Percentiles rank a stretch among this genome's conserved stretches.
Evolutionary conservation across 441 rosid genomes (phyloP).

Genomic region (Brassica hybrid): DNA sequence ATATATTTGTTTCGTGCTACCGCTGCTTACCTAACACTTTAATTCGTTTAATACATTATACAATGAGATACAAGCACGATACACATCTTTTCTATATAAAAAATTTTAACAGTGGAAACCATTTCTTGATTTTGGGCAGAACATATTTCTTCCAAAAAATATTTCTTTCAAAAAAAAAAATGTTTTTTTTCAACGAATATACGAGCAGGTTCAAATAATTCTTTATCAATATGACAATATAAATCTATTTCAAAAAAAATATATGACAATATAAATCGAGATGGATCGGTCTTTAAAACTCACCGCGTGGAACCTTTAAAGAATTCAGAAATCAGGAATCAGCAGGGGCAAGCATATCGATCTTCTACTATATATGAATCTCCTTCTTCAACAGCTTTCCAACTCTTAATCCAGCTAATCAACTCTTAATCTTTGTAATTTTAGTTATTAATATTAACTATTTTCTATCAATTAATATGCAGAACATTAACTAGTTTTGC

Average conservation of each 20-base stretch:
- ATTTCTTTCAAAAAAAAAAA: background rate
- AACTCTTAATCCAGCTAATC: constrained; percentile 26
- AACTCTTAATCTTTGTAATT: background rate
- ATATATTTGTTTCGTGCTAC: too few species aligned
- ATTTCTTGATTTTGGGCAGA: background rate
- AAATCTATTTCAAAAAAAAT: too few species aligned
- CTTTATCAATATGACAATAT: background rate
- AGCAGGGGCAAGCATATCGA: constrained; percentile 1
- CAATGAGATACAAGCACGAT: too few species aligned
- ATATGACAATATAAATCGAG: background rate
- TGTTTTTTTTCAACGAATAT: background rate
- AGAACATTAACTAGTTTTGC: constrained; percentile 1
- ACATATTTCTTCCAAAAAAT: background rate
- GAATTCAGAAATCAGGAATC: background rate
- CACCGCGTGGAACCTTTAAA: constrained; percentile 9
- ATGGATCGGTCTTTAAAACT: background rate
- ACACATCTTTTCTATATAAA: too few species aligned
- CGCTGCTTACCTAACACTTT: too few species aligned
- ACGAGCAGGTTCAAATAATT: background rate
- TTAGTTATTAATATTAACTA: background rate
- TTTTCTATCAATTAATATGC: background rate
- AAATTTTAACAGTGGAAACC: too few species aligned
- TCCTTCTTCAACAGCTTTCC: background rate
- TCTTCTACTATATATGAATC: constrained; percentile 12
- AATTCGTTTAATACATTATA: too few species aligned